Evolutionary conservation across 345 rosid species (phyloP).

Genomic region (Rhodamnia argentea): DNA sequence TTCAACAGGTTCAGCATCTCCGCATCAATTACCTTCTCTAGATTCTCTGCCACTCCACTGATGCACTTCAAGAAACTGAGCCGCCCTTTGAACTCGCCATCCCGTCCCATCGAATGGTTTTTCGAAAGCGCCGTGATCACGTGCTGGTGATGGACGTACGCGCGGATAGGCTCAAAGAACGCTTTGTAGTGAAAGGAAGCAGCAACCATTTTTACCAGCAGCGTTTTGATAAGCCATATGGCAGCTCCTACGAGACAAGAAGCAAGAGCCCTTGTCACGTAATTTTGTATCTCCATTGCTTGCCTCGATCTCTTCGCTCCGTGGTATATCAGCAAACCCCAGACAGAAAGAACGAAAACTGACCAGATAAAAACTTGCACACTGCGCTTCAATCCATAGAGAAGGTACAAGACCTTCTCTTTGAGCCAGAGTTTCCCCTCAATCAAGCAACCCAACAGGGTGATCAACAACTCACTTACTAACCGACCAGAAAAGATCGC

Average conservation of each 20-base stretch:
- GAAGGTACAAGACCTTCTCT: constrained; percentile 57
- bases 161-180: constrained; percentile 61
- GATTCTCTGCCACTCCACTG: constrained; percentile 11
- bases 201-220: constrained; percentile 38
- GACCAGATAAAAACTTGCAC: constrained; percentile 46
- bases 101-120: constrained; percentile 46
- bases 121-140: constrained; percentile 44
- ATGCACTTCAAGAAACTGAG: constrained; percentile 30
- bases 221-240: constrained; percentile 43
- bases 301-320: constrained; percentile 28
- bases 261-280: constrained; percentile 37
- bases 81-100: constrained; percentile 24
- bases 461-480: constrained; percentile 34
- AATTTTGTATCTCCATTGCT: constrained; percentile 19
- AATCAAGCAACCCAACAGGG: constrained; percentile 35
- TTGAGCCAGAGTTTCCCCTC: constrained; percentile 44
- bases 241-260: constrained; percentile 39
- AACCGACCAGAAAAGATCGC: constrained; percentile 48
- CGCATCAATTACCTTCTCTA: constrained; percentile 45
- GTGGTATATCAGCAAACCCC: constrained; percentile 39
- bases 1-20: constrained; percentile 48
- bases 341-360: constrained; percentile 37
- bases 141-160: constrained; percentile 50
- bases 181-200: constrained; percentile 40
- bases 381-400: constrained; percentile 44